Conservation (phyloP, 805 yeast species). For the Monosporozyma aerobia region DNA sequence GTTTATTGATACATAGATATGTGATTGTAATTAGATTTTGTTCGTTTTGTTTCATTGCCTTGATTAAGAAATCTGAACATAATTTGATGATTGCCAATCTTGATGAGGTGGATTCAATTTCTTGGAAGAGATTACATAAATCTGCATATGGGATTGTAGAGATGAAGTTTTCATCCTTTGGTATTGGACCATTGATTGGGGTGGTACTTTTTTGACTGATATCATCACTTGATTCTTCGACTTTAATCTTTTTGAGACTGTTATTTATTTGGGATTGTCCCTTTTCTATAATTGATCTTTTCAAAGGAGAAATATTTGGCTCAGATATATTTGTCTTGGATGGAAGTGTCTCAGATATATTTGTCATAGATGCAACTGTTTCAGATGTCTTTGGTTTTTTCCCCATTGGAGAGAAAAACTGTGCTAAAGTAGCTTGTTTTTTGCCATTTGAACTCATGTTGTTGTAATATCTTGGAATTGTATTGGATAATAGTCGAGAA, state of each 20-base stretch:
- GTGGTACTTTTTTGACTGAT: neutral
- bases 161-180: neutral
- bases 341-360: neutral
- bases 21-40: constrained; percentile 56
- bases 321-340: neutral
- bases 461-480: neutral
- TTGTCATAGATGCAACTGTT: neutral
- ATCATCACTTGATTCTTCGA: neutral
- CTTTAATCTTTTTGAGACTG: neutral
- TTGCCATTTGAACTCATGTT: constrained; percentile 1
- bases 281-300: neutral
- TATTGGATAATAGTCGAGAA: neutral
- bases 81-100: constrained; percentile 71
- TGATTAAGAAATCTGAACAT: constrained; percentile 63
- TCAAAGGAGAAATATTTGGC: neutral
- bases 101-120: constrained; percentile 71
- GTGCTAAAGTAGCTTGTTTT: constrained; percentile 27
- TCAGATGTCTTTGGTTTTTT: constrained; percentile 1
- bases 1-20: constrained; percentile 75
- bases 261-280: neutral
- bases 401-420: constrained; percentile 24
- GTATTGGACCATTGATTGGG: neutral
- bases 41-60: constrained; percentile 49
- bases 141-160: constrained; percentile 30
- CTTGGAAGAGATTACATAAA: constrained; percentile 57